A percentile compares a stretch with the other conserved stretches of the same genome.
Conservation (phyloP, 192 early-diverging fungal genomes). For the Gorgonomyces haynaldii region DNA sequence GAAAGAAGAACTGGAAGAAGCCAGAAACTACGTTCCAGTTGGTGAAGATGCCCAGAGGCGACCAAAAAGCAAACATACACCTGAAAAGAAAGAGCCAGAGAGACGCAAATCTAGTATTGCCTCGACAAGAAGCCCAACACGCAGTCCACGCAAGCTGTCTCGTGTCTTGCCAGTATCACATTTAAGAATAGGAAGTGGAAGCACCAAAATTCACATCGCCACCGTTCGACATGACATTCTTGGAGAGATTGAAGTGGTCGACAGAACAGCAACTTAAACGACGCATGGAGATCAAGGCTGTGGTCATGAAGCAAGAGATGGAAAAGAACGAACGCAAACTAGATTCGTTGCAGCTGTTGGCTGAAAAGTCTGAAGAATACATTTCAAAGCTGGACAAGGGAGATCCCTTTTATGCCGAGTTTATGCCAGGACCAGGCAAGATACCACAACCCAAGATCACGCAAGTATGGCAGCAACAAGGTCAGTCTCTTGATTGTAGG, state of each 20-base stretch:
- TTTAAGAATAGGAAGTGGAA: too few relatives aligned
- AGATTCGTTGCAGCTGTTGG: conserved; percentile 20
- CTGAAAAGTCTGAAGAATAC: neutral
- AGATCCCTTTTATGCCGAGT: too few relatives aligned
- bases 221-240: neutral
- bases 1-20: neutral
- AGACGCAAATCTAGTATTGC: too few relatives aligned
- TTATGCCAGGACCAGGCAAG: conserved; percentile 40
- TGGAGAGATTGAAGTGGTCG: conserved; percentile 30
- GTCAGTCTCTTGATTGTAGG: conserved; percentile 16
- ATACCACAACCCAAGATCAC: conserved; percentile 19
- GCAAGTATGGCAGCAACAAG: conserved; percentile 26
- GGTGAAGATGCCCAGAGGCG: too few relatives aligned
- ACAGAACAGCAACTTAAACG: too few relatives aligned
- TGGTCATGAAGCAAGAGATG: neutral
- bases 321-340: conserved; percentile 33
- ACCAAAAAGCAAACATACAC: too few relatives aligned
- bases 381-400: too few relatives aligned
- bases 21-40: neutral
- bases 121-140: too few relatives aligned
- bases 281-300: conserved; percentile 19
- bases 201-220: neutral
- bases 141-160: too few relatives aligned
- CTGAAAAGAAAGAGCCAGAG: too few relatives aligned
- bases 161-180: too few relatives aligned